phyloP scores from a whole-genome alignment of 495 filamentous ascomycete species.

The Tuber aestivum region DNA sequence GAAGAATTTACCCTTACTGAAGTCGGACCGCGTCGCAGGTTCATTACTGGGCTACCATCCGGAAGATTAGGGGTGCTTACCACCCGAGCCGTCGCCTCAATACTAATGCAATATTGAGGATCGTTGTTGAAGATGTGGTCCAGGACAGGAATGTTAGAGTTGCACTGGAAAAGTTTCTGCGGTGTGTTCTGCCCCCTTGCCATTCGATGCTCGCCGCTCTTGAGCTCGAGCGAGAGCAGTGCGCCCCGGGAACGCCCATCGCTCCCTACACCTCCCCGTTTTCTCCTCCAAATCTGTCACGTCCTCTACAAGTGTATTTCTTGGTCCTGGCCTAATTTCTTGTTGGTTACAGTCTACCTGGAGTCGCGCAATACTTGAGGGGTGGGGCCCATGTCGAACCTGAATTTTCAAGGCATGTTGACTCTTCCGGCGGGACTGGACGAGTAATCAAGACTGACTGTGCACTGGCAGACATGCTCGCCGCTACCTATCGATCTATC shows the following conservation, averaged over 20 bases:
- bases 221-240: neutral
- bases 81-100: conserved; percentile 71
- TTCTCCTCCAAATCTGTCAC: neutral
- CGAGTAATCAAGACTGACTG: conserved; percentile 6
- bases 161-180: conserved; percentile 66
- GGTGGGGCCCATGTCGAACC: neutral
- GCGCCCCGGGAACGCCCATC: neutral
- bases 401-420: neutral
- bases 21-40: conserved; percentile 52
- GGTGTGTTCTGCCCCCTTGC: conserved; percentile 46
- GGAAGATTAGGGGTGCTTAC: conserved; percentile 87
- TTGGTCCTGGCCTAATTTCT: neutral
- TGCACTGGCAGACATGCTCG: conserved; percentile 63
- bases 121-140: conserved; percentile 71
- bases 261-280: neutral
- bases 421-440: neutral
- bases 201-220: neutral
- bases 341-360: neutral
- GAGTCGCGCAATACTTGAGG: neutral
- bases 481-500: conserved; percentile 88
- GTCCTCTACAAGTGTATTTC: neutral
- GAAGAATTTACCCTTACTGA: conserved; percentile 11
- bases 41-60: conserved; percentile 91
- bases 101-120: conserved; percentile 71
- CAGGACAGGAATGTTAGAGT: conserved; percentile 61